These are phyloP conservation scores for Fraxinus latifolia DNA, from an alignment of 305 asterid species.

Conservation along the genomic window DNA sequence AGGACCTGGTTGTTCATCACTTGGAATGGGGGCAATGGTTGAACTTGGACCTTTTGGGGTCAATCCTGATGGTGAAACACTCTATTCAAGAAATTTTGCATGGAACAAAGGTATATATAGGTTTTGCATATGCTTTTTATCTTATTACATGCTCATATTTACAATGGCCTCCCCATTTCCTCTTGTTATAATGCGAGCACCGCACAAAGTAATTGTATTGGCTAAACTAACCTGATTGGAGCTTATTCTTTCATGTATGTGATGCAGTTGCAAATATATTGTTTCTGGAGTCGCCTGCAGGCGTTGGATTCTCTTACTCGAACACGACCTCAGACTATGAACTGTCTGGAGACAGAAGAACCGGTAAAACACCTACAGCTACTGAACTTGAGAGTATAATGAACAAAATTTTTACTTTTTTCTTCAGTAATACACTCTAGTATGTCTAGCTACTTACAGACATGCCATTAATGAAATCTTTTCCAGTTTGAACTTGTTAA, in stretches of 20 bases:
- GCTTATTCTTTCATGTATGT: neutral
- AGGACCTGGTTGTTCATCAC: slow-evolving; percentile 50
- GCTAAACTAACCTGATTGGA: neutral
- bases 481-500: neutral
- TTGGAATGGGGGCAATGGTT: slow-evolving; percentile 40
- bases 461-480: neutral
- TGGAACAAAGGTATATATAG: slow-evolving; percentile 35
- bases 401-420: neutral
- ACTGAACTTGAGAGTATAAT: neutral
- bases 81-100: slow-evolving; percentile 30
- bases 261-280: slow-evolving; percentile 37
- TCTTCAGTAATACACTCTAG: neutral
- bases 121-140: neutral
- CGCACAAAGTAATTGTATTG: neutral
- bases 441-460: neutral
- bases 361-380: slow-evolving; percentile 20
- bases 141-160: neutral
- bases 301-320: slow-evolving; percentile 21
- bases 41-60: slow-evolving; percentile 46
- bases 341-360: slow-evolving; percentile 33
- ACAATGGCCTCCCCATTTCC: neutral
- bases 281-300: slow-evolving; percentile 44
- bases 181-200: neutral
- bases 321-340: slow-evolving; percentile 26
- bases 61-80: slow-evolving; percentile 38